A percentile compares a stretch with the other conserved stretches of the same genome.
phyloP scores from a whole-genome alignment of 805 yeast genomes.

The Kregervanrija fluxuum region DNA sequence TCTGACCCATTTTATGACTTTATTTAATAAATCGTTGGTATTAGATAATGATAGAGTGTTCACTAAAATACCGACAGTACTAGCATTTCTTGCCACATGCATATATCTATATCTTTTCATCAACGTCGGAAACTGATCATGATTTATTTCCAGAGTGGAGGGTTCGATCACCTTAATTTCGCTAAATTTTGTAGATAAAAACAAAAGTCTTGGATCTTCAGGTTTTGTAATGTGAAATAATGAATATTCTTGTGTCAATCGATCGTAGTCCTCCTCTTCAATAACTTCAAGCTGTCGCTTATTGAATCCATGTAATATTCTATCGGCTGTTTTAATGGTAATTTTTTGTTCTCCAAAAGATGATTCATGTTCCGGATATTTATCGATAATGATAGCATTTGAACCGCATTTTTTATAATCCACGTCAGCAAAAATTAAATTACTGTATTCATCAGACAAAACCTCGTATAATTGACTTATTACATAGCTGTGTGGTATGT shows the following conservation, averaged over 20 bases:
- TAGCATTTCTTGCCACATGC: conserved; percentile 86
- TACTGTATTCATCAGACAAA: conserved; percentile 27
- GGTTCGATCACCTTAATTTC: conserved; percentile 48
- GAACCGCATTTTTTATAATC: conserved; percentile 23
- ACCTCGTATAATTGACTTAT: conserved; percentile 32
- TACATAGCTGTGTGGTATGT: conserved; percentile 54
- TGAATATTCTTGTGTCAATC: conserved; percentile 37
- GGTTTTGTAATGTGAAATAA: conserved; percentile 71
- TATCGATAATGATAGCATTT: conserved; percentile 21
- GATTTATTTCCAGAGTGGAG: conserved; percentile 20
- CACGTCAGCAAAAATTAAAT: conserved; percentile 33
- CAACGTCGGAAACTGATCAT: conserved; percentile 71
- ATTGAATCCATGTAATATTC: conserved; percentile 25
- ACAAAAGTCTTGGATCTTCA: conserved; percentile 70
- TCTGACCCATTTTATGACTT: conserved; percentile 52
- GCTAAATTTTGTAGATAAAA: conserved; percentile 63
- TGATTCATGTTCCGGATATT: background rate
- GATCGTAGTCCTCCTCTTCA: conserved; percentile 24
- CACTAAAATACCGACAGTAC: conserved; percentile 84
- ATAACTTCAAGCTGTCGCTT: conserved; percentile 10
- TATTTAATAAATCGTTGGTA: conserved; percentile 59
- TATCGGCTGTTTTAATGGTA: conserved; percentile 21
- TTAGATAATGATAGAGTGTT: conserved; percentile 81
- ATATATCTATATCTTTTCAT: conserved; percentile 79
- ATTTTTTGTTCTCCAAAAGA: conserved; percentile 2